A percentile compares a stretch with the other conserved stretches of the same genome.
Evolutionary conservation across 805 yeast species (phyloP).

Genomic region (Metschnikowia vanudenii): DNA sequence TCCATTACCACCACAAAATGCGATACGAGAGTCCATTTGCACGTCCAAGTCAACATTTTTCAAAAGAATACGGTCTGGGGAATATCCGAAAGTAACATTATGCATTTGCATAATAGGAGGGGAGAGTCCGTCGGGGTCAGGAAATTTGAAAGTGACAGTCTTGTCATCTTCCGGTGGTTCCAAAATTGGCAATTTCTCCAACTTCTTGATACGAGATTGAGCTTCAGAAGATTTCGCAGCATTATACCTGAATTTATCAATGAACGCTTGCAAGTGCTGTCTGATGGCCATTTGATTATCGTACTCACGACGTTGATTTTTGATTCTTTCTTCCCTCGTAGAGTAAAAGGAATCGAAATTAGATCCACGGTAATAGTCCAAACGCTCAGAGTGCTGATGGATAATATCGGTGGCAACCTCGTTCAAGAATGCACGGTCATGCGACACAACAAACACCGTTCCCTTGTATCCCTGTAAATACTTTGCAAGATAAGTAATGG

Average conservation of each 20-base stretch:
- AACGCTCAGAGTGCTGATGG: constrained; percentile 94
- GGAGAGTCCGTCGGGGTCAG: constrained; percentile 89
- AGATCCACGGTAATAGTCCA: constrained; percentile 93
- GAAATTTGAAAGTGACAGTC: constrained; percentile 80
- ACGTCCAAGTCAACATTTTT: constrained; percentile 83
- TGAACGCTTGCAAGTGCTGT: constrained; percentile 88
- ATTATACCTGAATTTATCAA: constrained; percentile 94
- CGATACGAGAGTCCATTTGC: constrained; percentile 92
- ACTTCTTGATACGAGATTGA: constrained; percentile 93
- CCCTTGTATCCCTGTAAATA: constrained; percentile 88
- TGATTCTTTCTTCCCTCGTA: constrained; percentile 92
- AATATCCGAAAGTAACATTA: constrained; percentile 84
- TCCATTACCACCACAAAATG: constrained; percentile 98
- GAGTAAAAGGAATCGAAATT: constrained; percentile 91
- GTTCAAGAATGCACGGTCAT: constrained; percentile 94
- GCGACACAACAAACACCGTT: constrained; percentile 93
- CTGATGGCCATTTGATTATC: constrained; percentile 97
- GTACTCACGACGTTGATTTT: constrained; percentile 90
- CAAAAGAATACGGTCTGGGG: constrained; percentile 60
- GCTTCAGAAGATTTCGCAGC: constrained; percentile 98
- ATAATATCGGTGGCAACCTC: constrained; percentile 98
- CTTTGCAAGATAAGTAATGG: constrained; percentile 88
- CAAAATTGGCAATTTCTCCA: constrained; percentile 88
- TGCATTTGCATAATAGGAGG: constrained; percentile 92
- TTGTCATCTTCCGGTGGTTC: constrained; percentile 95